Evolutionary conservation across 495 filamentous ascomycete species (phyloP).

Genomic region (Aspergillus nanangensis): DNA sequence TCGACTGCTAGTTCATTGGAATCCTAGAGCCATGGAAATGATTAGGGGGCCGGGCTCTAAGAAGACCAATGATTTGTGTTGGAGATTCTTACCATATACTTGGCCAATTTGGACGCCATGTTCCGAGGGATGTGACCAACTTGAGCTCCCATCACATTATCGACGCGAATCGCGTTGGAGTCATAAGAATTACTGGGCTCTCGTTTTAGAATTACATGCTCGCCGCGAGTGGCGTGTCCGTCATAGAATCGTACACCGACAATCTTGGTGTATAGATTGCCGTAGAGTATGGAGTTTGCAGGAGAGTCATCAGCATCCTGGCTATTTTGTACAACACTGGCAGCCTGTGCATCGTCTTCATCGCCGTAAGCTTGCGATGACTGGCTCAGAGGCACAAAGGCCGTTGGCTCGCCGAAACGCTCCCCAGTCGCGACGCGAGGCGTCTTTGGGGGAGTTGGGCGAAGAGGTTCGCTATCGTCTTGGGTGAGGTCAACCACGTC

Average conservation of each 20-base stretch:
- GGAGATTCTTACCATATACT: conserved; percentile 53
- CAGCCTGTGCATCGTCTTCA: conserved; percentile 37
- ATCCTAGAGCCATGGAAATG: conserved; percentile 36
- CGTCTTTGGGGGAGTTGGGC: conserved; percentile 1
- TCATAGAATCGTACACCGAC: conserved; percentile 79
- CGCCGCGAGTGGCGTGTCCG: conserved; percentile 65
- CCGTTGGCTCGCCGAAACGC: conserved; percentile 29
- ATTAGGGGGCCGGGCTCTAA: too few species aligned
- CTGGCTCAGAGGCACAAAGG: conserved; percentile 32
- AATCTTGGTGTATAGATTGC: conserved; percentile 55
- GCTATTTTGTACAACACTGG: conserved; percentile 23
- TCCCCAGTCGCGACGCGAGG: conserved; percentile 19
- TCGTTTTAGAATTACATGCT: conserved; percentile 63
- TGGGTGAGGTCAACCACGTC: neutral
- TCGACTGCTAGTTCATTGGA: conserved; percentile 54
- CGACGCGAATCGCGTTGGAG: conserved; percentile 70
- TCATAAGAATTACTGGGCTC: conserved; percentile 75
- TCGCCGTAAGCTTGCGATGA: conserved; percentile 24
- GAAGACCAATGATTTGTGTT: neutral
- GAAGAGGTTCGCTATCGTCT: neutral
- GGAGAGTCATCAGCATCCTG: conserved; percentile 44
- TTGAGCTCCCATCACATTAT: conserved; percentile 73
- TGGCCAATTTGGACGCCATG: conserved; percentile 65
- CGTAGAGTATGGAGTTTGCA: conserved; percentile 46
- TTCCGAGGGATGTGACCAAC: conserved; percentile 74